phyloP scores from a whole-genome alignment of 2,329 filamentous ascomycete genomes.

The Akanthomyces muscarius region DNA sequence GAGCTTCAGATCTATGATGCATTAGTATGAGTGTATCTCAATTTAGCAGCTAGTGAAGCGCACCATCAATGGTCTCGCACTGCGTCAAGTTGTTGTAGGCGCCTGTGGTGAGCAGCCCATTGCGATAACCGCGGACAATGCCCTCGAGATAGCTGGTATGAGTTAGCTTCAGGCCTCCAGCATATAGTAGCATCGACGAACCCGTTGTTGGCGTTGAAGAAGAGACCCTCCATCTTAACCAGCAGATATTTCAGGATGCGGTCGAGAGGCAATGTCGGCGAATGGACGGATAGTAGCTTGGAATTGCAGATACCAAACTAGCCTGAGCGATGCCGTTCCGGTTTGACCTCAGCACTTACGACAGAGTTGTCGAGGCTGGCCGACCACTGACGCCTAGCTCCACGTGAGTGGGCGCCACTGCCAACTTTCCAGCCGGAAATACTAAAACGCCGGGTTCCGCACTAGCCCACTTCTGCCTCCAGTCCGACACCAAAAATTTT shows the following conservation, averaged over 20 bases:
- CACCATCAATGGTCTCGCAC: constrained; percentile 96
- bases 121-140: constrained; percentile 94
- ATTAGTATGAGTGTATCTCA: constrained; percentile 4
- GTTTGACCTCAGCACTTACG: constrained; percentile 10
- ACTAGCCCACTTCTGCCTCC: constrained; percentile 13
- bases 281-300: neutral
- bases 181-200: constrained; percentile 40
- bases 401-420: constrained; percentile 9
- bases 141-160: constrained; percentile 82
- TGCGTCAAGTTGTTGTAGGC: constrained; percentile 96
- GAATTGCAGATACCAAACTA: constrained; percentile 17
- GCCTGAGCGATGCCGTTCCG: constrained; percentile 4
- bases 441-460: constrained; percentile 15
- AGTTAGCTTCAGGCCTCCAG: constrained; percentile 26
- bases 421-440: constrained; percentile 1
- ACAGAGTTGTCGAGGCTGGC: constrained; percentile 5
- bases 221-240: constrained; percentile 76
- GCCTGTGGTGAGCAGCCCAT: constrained; percentile 80
- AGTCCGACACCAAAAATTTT: constrained; percentile 22
- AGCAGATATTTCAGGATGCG: neutral
- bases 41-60: constrained; percentile 23
- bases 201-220: constrained; percentile 94
- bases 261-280: constrained; percentile 10
- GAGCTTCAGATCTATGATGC: constrained; percentile 78
- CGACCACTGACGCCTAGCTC: constrained; percentile 11